Percentiles rank a stretch among this genome's conserved stretches.
Evolutionary conservation across 805 yeast species (phyloP).

Genomic region (Schwanniomyces pseudopolymorphus): DNA sequence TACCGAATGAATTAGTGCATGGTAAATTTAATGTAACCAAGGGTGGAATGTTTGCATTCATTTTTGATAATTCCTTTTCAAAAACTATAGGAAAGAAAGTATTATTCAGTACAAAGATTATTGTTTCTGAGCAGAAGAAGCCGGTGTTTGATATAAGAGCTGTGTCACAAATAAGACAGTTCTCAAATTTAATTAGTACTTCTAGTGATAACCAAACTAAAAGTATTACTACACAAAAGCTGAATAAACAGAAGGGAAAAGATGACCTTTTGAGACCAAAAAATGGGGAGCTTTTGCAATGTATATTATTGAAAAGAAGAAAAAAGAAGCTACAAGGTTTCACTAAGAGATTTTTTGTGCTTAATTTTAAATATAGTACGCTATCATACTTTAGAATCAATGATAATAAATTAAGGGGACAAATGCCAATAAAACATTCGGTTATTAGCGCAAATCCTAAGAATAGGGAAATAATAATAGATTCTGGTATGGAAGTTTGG

Average conservation of each 20-base stretch:
- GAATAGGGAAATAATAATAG: constrained; percentile 70
- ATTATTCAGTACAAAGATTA: constrained; percentile 50
- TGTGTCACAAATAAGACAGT: neutral
- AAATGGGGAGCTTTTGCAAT: constrained; percentile 74
- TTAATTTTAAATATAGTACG: constrained; percentile 80
- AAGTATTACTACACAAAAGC: neutral
- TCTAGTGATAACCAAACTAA: neutral
- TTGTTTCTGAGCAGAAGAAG: neutral
- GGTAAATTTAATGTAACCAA: constrained; percentile 59
- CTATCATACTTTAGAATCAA: constrained; percentile 78
- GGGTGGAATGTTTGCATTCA: constrained; percentile 80
- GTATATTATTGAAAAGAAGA: constrained; percentile 72
- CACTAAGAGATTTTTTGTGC: constrained; percentile 77
- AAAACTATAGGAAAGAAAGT: constrained; percentile 82
- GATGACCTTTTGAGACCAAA: constrained; percentile 37
- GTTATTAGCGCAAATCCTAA: constrained; percentile 77
- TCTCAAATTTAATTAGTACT: neutral
- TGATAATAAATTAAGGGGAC: constrained; percentile 78
- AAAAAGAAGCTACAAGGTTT: constrained; percentile 86
- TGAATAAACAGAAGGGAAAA: neutral
- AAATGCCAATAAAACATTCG: constrained; percentile 81
- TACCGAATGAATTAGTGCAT: constrained; percentile 58
- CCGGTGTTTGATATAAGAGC: neutral
- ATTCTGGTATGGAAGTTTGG: constrained; percentile 97
- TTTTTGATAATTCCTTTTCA: constrained; percentile 89